Base-by-base conservation (phyloP, 495 filamentous ascomycete genomes). In the Aspergillus saccharolyticus region DNA sequence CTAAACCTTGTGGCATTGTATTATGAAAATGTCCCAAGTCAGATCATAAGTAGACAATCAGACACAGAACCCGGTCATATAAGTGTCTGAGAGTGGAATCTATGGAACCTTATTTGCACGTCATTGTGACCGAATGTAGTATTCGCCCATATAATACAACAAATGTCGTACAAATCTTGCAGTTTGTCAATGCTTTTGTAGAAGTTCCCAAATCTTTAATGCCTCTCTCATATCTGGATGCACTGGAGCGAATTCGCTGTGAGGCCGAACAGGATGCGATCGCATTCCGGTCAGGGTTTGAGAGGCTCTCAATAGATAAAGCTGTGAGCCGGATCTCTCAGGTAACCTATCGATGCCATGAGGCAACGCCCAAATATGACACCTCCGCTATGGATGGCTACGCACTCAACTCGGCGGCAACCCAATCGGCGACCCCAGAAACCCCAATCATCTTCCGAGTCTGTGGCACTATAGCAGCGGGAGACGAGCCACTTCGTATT, bases 301-400 rank as follows among this genome's bases (percentile, higher is more conserved):
- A 58, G 18, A 56, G 33, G 33, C 42, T 58, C 39, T 55, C 62
- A 14, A 43, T 65, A 22, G 44, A 39, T 48, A 55, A 65, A 14
- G 56, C 60, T 15, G 33, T 54, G 24, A 30, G 58, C 39, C 60
- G 55, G 20, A 50, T 54, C 44, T 45, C 46, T 3, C 22, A 28
- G 17, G 25, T 48, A 4, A 47, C 44, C 56, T 20, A 53, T 44
- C 18, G 28, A 20, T 53, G 54, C 30, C 50, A 42, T 5, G 28
- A 25, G 18, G 25, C 53, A 4, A 63, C 48, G 0, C 61, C 56
- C 21, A 39, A 54, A 44, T 57, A 44, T 43, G 54, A 63, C 18
- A 63, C 61, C n/a, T 63, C 57, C 19, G 56, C 57, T 4, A 60
- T 63, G 61, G 61, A 63, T 42, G 61, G 61, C 1, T 63, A 53